phyloP scores from a whole-genome alignment of 78 protist species.

The Emiliania huxleyi region DNA sequence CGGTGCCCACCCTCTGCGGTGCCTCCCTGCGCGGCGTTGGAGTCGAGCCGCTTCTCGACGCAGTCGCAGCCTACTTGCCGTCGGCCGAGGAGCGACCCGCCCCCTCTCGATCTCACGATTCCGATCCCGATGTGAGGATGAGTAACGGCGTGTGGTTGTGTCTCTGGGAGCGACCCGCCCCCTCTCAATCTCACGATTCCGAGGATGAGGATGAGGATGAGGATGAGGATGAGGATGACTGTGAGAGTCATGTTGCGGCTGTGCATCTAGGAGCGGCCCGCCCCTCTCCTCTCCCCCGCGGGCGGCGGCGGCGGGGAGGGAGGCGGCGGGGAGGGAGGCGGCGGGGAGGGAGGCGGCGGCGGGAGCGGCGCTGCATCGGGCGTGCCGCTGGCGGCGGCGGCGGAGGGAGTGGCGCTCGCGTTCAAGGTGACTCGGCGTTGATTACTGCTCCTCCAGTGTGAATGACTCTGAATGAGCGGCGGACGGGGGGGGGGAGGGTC shows the following conservation, averaged over 20 bases:
- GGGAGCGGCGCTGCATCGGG: background rate
- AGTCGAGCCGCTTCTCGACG: slow-evolving; percentile 90
- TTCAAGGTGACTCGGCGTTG: slow-evolving; percentile 1
- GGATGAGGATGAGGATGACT: too few relatives aligned
- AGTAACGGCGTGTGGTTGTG: too few relatives aligned
- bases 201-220: too few relatives aligned
- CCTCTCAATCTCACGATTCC: too few relatives aligned
- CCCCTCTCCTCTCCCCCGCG: background rate
- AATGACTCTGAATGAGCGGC: too few relatives aligned
- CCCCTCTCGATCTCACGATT: too few relatives aligned
- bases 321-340: background rate
- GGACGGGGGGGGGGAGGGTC: too few relatives aligned
- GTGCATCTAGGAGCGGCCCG: too few relatives aligned
- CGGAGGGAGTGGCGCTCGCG: background rate
- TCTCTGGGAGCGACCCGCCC: too few relatives aligned
- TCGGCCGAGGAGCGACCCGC: slow-evolving; percentile 83
- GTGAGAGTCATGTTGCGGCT: too few relatives aligned
- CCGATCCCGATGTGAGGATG: too few relatives aligned
- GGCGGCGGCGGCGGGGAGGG: background rate
- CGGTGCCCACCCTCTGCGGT: slow-evolving; percentile 88
- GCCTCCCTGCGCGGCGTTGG: slow-evolving; percentile 91
- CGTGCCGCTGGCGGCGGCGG: background rate
- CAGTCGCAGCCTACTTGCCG: slow-evolving; percentile 81
- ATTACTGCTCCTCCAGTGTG: too few relatives aligned
- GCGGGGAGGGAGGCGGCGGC: background rate